Conservation (phyloP, 495 filamentous ascomycete genomes). For the Daldinia childiae region DNA sequence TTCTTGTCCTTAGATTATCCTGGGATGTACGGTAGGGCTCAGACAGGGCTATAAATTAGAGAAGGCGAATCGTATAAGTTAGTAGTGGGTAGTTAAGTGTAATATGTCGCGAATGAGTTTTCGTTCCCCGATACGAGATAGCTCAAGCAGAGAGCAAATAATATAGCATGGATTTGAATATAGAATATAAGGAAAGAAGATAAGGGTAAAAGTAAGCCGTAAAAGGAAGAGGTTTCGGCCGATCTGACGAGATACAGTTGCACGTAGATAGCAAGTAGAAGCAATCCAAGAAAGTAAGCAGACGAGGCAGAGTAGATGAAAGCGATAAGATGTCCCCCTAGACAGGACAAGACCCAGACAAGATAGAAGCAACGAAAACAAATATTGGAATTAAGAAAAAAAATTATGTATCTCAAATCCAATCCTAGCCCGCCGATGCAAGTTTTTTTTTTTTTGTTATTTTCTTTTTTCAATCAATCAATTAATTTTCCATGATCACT, state of each 20-base stretch:
- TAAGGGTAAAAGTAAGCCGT: not conserved
- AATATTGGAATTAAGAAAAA: conserved; percentile 1
- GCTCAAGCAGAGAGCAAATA: conserved; percentile 4
- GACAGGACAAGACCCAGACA: not conserved
- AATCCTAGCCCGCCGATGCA: conserved; percentile 12
- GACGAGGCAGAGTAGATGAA: conserved; percentile 1
- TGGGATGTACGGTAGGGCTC: not conserved
- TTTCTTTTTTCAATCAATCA: conserved; percentile 36
- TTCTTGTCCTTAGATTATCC: not conserved
- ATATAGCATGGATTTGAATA: conserved; percentile 10
- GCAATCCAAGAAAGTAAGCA: conserved; percentile 19
- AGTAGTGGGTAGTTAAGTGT: conserved; percentile 4
- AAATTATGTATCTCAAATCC: conserved; percentile 11
- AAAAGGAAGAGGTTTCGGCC: not conserved
- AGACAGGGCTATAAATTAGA: conserved; percentile 9
- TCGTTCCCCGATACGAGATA: conserved; percentile 18
- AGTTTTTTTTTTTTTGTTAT: conserved; percentile 14
- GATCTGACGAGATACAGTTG: conserved; percentile 26
- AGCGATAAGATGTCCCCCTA: conserved; percentile 21
- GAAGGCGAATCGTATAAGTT: conserved; percentile 12
- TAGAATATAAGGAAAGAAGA: conserved; percentile 2
- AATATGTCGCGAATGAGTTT: conserved; percentile 23
- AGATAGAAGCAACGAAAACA: not conserved
- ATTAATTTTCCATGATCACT: conserved; percentile 41
- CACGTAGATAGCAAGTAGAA: conserved; percentile 24